Percentiles rank a stretch among this genome's conserved stretches.
Evolutionary conservation across 169 alveolate genomes (phyloP).

Genomic region (Babesia ovata): DNA sequence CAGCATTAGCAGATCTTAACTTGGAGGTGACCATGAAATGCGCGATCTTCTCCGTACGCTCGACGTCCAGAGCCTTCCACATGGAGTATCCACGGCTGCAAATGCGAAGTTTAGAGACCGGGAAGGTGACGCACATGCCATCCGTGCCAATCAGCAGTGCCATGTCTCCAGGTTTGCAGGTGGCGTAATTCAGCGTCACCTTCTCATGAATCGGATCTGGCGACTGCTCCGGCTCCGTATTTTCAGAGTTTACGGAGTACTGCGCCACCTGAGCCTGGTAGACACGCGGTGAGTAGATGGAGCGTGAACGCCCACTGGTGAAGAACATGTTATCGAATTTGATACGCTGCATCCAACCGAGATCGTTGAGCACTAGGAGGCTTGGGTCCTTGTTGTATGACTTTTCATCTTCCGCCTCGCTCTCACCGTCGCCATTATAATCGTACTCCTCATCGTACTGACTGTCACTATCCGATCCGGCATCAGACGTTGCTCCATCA

Average conservation of each 20-base stretch:
- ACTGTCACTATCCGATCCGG: neutral
- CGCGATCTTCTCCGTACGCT: slow-evolving; percentile 4
- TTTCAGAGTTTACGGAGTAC: slow-evolving; percentile 11
- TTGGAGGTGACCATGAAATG: slow-evolving; percentile 22
- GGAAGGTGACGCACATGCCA: slow-evolving; percentile 17
- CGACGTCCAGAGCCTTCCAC: slow-evolving; percentile 18
- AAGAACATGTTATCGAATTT: slow-evolving; percentile 57
- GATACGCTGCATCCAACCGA: slow-evolving; percentile 37
- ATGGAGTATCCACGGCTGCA: slow-evolving; percentile 29
- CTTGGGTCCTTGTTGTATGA: slow-evolving; percentile 17
- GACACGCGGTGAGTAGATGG: slow-evolving; percentile 23
- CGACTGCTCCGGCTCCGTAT: neutral
- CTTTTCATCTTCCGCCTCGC: neutral
- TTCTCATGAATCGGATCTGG: neutral
- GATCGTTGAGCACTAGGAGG: slow-evolving; percentile 23
- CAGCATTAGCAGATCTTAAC: neutral
- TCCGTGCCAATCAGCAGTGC: slow-evolving; percentile 10
- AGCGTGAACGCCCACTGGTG: slow-evolving; percentile 34
- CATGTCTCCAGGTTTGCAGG: slow-evolving; percentile 12
- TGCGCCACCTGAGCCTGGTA: slow-evolving; percentile 20
- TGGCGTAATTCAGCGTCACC: slow-evolving; percentile 2
- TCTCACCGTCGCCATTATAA: neutral
- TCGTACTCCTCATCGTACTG: neutral
- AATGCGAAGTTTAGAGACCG: slow-evolving; percentile 15
- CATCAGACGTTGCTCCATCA: neutral